Evolutionary conservation across 176 grass and related monocot species (phyloP).

Genomic region (Oryza brachyantha): DNA sequence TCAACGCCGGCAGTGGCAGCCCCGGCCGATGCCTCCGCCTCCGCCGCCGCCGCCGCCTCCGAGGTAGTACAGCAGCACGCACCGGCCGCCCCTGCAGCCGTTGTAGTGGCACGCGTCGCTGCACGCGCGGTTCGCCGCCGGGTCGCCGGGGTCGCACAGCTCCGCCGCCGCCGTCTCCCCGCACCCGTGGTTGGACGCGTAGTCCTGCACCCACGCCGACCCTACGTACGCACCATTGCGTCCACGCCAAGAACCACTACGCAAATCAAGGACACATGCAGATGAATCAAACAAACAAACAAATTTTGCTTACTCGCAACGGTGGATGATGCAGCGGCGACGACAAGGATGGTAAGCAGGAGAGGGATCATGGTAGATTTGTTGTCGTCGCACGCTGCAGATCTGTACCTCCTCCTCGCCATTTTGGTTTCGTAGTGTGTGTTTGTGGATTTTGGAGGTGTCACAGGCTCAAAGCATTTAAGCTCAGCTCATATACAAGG

Average conservation of each 20-base stretch:
- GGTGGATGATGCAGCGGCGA: background rate
- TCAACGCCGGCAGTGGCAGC: slow-evolving; percentile 21
- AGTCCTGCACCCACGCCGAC: slow-evolving; percentile 33
- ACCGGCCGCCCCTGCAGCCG: slow-evolving; percentile 36
- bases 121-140: slow-evolving; percentile 29
- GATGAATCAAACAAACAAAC: background rate
- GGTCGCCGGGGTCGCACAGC: slow-evolving; percentile 17
- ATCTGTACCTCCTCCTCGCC: background rate
- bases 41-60: background rate
- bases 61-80: background rate
- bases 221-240: background rate
- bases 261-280: background rate
- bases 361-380: background rate
- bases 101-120: slow-evolving; percentile 35
- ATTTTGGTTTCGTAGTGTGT: background rate
- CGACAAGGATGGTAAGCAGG: background rate
- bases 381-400: background rate
- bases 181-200: slow-evolving; percentile 23
- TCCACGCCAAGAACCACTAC: background rate
- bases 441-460: too few species aligned
- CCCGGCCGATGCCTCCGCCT: background rate
- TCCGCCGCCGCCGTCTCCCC: slow-evolving; percentile 9
- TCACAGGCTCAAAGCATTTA: too few species aligned
- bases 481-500: too few species aligned
- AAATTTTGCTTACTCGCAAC: background rate